These are phyloP conservation scores for Coffea humblotiana DNA, from an alignment of 305 asterid genomes.

Conservation along the genomic window DNA sequence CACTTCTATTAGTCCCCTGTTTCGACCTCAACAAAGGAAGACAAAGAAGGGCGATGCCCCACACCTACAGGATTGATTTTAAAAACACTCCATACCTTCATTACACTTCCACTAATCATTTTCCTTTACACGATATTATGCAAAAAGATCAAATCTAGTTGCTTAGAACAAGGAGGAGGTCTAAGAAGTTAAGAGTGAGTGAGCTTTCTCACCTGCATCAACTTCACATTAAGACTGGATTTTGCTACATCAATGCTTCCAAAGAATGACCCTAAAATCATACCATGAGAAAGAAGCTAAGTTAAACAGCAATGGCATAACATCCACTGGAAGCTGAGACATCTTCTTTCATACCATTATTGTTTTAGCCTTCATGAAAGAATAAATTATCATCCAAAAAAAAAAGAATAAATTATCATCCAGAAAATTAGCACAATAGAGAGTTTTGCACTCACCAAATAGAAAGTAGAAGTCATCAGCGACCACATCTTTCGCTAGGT, in stretches of 20 bases:
- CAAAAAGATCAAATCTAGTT: no score
- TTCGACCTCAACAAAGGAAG: no score
- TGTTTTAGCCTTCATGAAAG: not conserved
- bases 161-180: not conserved
- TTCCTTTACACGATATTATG: not conserved
- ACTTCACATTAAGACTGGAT: conserved; percentile 70
- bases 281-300: conserved; percentile 20
- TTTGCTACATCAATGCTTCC: conserved; percentile 67
- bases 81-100: no score
- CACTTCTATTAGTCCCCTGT: no score
- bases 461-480: conserved; percentile 72
- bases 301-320: conserved; percentile 6
- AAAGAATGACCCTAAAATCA: conserved; percentile 71
- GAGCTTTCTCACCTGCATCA: conserved; percentile 75
- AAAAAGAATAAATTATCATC: not conserved
- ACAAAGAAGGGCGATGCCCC: no score
- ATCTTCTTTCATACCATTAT: not conserved
- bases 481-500: conserved; percentile 86
- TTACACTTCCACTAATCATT: no score
- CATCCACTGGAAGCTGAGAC: not conserved
- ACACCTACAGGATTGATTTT: no score
- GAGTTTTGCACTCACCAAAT: conserved; percentile 63
- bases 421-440: not conserved
- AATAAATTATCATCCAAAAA: not conserved
- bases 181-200: not conserved